A percentile compares a stretch with the other conserved stretches of the same genome.
Conservation (phyloP, 2,329 filamentous ascomycete species). For the Leptoxyphium fumago region DNA sequence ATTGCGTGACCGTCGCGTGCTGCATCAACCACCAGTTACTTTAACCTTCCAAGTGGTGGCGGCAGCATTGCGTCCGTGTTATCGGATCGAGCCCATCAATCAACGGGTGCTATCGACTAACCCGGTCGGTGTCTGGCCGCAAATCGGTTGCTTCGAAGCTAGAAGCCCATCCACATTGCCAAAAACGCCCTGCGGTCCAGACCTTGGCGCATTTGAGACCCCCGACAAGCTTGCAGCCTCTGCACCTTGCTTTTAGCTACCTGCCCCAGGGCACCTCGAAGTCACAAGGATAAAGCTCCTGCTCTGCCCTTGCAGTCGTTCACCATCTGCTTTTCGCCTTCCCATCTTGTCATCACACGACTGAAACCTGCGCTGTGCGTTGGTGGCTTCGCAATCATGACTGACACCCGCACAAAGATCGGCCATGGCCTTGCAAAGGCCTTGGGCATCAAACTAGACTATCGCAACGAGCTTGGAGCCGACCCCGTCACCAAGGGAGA, state of each 20-base stretch:
- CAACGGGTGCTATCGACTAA: neutral
- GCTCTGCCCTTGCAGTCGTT: neutral
- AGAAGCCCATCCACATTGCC: neutral
- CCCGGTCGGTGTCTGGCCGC: neutral
- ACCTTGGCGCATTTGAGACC: neutral
- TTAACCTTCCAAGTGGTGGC: no score
- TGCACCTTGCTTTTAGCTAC: neutral
- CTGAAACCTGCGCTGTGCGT: neutral
- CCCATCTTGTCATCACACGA: neutral
- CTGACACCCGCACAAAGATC: slow-evolving; percentile 36
- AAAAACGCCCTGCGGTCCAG: neutral
- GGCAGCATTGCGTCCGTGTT: neutral
- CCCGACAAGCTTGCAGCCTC: neutral
- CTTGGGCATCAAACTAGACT: slow-evolving; percentile 68
- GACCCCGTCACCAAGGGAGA: slow-evolving; percentile 62
- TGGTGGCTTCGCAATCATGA: slow-evolving; percentile 9
- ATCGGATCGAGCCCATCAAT: neutral
- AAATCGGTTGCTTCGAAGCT: neutral
- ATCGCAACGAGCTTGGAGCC: slow-evolving; percentile 41
- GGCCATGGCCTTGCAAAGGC: slow-evolving; percentile 63
- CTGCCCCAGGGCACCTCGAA: neutral
- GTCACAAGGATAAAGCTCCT: neutral
- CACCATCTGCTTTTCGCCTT: neutral
- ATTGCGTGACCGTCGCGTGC: neutral
- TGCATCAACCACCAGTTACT: neutral